Evolutionary conservation across 257 asterid species (phyloP), one percentile per base, ranked within the genome.

Genomic region (Buddleja alternifolia): DNA sequence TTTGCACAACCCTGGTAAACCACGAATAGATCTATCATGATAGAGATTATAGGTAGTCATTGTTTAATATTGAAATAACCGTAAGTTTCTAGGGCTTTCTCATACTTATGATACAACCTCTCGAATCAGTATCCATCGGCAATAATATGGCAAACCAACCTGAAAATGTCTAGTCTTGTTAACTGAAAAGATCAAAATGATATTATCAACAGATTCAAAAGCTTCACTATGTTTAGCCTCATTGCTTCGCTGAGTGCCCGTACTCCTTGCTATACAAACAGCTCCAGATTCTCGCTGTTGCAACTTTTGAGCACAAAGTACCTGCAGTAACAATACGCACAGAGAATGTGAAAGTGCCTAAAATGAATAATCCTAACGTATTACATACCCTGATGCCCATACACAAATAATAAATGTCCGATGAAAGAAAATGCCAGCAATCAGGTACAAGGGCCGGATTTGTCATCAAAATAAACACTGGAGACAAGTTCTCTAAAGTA

Each of bases 191-290:
- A 93, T 80, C 81, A 93, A 86, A 76, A 93, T 88, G 82, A 93
- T 94, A 80, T 93, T 88, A 44, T 88, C 96, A 81, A 86, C 92
- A 69, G 97, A 82, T 69, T 93, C 99, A 78, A 93, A 90, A 78
- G 99, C 97, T 78, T 90, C 99, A 73, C 86, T 93, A 60, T 90
- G 97, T 84, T 93, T 93, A 73, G 96, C 94, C 69, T 93, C 99
- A 75, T 93, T 93, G 92, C 96, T 90, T 77, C 97, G 70, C 75
- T 93, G 99, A 70, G 99, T 93, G 99, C 99, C 99, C 99, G 90
- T 58, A 90, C 94, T 76, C 99, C 99, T 87, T 93, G 99, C 75
- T 93, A 96, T 53, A 89, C 99, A 48, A 97, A 93, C 71, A 93
- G 86, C 66, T 90, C 97, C 81, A 93, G 84, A 87, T 93, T 93